phyloP scores from a whole-genome alignment of 1,284 basidiomycete genomes.

The Heterobasidion irregulare region DNA sequence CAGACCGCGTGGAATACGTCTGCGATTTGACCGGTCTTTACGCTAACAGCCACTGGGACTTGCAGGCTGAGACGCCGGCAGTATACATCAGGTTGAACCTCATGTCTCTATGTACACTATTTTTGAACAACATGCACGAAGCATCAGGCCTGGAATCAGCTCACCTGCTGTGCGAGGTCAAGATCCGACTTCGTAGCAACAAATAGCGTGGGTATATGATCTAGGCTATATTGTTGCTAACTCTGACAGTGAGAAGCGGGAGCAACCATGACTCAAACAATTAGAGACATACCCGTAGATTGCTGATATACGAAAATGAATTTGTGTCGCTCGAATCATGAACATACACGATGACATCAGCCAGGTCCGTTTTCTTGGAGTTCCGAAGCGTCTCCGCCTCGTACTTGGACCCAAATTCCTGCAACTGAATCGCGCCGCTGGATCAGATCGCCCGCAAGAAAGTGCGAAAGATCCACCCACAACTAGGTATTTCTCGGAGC shows the following conservation, averaged over 20 bases:
- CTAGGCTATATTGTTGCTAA: constrained; percentile 93
- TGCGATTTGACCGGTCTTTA: constrained; percentile 80
- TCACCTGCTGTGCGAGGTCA: constrained; percentile 88
- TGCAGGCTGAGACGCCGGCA: constrained; percentile 79
- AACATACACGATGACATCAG: constrained; percentile 93
- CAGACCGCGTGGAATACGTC: constrained; percentile 86
- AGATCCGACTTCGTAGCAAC: constrained; percentile 99
- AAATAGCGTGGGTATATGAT: constrained; percentile 91
- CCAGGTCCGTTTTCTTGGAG: constrained; percentile 80
- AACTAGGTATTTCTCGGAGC: constrained; percentile 93
- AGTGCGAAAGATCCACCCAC: constrained; percentile 42
- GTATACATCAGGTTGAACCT: constrained; percentile 98
- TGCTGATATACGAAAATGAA: constrained; percentile 97
- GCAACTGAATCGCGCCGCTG: constrained; percentile 47
- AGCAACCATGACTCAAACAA: constrained; percentile 4
- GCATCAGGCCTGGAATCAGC: constrained; percentile 13
- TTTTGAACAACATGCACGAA: constrained; percentile 8
- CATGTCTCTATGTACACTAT: constrained; percentile 62
- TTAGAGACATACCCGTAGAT: constrained; percentile 65
- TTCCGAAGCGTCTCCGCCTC: constrained; percentile 88
- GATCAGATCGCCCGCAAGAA: constrained; percentile 6
- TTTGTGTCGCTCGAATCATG: constrained; percentile 98
- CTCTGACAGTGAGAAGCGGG: background rate
- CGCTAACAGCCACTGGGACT: constrained; percentile 87
- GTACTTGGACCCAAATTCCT: constrained; percentile 95